Evolutionary conservation across 2,329 filamentous ascomycete genomes (phyloP).

Genomic region (Capronia americana): DNA sequence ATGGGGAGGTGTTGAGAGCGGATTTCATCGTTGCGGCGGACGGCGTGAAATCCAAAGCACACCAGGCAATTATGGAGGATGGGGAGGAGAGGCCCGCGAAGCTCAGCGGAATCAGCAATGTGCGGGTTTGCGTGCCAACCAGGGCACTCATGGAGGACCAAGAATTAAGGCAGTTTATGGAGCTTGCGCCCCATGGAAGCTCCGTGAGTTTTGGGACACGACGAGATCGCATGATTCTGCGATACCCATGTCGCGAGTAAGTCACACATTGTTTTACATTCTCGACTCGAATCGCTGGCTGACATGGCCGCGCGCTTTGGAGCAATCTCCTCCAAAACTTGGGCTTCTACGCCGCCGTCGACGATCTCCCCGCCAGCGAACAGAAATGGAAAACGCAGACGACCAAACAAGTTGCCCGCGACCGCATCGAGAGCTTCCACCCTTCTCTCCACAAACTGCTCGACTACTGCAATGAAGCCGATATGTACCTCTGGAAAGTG

Average conservation of each 20-base stretch:
- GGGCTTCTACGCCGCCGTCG: no score
- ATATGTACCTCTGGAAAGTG: slow-evolving; percentile 9
- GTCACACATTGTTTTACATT: slow-evolving; percentile 5
- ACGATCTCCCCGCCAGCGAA: neutral
- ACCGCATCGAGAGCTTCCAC: slow-evolving; percentile 6
- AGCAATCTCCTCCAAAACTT: no score
- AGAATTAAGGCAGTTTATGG: neutral
- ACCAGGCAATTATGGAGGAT: neutral
- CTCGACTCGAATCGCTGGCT: slow-evolving; percentile 10
- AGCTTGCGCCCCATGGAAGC: neutral
- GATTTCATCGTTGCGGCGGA: slow-evolving; percentile 5
- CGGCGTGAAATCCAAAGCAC: slow-evolving; percentile 6
- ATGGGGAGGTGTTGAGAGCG: neutral
- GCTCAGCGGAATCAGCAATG: no score
- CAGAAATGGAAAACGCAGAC: neutral
- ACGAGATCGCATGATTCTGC: neutral
- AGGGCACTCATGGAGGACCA: neutral
- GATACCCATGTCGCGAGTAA: neutral
- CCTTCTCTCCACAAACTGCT: slow-evolving; percentile 1
- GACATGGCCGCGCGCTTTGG: neutral
- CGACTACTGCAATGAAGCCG: neutral
- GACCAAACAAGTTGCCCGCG: neutral
- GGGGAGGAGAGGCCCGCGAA: no score
- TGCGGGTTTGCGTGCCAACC: neutral
- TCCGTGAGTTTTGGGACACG: neutral